These are phyloP conservation scores for Pichia sp. DNA, from an alignment of 1,139 yeast genomes.

Conservation along the genomic window DNA sequence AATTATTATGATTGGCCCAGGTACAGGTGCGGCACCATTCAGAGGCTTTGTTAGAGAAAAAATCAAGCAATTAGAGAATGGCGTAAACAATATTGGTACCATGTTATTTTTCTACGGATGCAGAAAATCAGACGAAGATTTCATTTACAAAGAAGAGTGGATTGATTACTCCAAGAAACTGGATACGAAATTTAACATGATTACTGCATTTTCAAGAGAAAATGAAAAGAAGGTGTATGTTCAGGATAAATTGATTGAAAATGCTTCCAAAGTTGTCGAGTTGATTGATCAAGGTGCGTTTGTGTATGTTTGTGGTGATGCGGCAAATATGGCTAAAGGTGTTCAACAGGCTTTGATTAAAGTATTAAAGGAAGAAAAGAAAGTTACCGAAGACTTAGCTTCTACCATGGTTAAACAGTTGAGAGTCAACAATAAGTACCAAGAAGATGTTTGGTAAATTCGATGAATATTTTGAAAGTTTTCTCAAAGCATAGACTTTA, in stretches of 20 bases:
- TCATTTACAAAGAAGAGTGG: conserved; percentile 85
- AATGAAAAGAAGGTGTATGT: conserved; percentile 69
- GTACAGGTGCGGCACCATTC: conserved; percentile 98
- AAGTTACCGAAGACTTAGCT: conserved; percentile 57
- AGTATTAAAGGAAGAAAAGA: conserved; percentile 49
- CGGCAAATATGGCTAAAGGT: conserved; percentile 91
- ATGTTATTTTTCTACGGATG: conserved; percentile 80
- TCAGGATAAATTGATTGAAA: conserved; percentile 67
- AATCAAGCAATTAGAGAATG: conserved; percentile 44
- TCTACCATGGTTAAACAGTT: conserved; percentile 70
- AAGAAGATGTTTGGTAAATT: conserved; percentile 90
- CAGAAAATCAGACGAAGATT: conserved; percentile 68
- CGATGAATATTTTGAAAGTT: no score
- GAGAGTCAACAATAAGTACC: conserved; percentile 82
- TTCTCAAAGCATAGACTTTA: no score
- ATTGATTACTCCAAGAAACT: conserved; percentile 51
- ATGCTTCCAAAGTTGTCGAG: conserved; percentile 44
- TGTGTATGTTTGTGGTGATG: conserved; percentile 96
- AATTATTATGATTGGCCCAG: conserved; percentile 91
- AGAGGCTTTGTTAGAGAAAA: conserved; percentile 90
- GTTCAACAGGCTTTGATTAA: conserved; percentile 69
- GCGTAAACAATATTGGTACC: conserved; percentile 54
- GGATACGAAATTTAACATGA: conserved; percentile 60
- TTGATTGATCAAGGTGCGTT: conserved; percentile 69
- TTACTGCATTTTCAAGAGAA: conserved; percentile 85